These are phyloP conservation scores for Inga leiocalycina DNA, from an alignment of 306 rosid genomes.

Conservation along the genomic window DNA sequence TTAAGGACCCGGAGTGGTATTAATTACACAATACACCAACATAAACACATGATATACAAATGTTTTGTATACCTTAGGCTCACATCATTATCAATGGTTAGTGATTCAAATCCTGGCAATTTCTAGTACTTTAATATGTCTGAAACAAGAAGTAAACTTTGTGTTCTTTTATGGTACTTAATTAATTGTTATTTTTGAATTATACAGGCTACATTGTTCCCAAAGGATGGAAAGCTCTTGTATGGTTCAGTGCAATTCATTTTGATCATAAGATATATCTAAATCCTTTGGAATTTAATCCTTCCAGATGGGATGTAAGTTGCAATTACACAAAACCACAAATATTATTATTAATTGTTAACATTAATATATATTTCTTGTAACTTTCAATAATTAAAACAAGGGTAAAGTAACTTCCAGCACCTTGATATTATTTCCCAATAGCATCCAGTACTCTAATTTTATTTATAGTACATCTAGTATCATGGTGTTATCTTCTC, in stretches of 20 bases:
- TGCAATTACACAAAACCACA: not conserved
- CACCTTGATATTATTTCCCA: no score
- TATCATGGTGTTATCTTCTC: no score
- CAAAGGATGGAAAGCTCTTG: slow-evolving; percentile 72
- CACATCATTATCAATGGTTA: slow-evolving; percentile 37
- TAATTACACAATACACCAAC: not conserved
- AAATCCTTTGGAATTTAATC: slow-evolving; percentile 67
- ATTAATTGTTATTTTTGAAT: not conserved
- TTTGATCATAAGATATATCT: slow-evolving; percentile 63
- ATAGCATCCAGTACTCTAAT: no score
- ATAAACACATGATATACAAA: not conserved
- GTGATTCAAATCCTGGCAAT: not conserved
- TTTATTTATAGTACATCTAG: no score
- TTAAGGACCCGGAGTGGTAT: not conserved
- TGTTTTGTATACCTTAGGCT: not conserved
- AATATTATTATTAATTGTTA: not conserved
- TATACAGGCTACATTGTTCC: slow-evolving; percentile 67
- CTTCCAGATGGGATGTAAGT: slow-evolving; percentile 75
- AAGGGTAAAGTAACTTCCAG: no score
- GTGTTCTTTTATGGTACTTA: not conserved
- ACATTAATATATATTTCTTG: not conserved
- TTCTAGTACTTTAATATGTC: not conserved
- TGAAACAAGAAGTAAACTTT: not conserved
- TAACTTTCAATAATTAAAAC: no score
- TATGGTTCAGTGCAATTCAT: slow-evolving; percentile 78